A percentile compares a stretch with the other conserved stretches of the same genome.
phyloP scores from a whole-genome alignment of 495 filamentous ascomycete species.

The Penicillium canescens region DNA sequence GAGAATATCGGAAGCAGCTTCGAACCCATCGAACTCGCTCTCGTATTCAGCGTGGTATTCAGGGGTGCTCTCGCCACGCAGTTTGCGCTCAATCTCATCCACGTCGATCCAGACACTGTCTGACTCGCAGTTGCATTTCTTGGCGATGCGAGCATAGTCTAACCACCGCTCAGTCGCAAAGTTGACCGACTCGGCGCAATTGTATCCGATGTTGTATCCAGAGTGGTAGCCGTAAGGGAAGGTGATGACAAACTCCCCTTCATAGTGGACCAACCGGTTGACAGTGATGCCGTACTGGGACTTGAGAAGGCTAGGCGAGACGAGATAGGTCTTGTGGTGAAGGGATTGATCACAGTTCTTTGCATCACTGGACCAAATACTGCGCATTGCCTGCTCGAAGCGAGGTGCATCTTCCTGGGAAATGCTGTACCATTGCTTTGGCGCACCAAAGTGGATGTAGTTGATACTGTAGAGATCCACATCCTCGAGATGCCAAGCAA shows the following conservation, averaged over 20 bases:
- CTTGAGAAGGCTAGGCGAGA: conserved; percentile 84
- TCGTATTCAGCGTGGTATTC: conserved; percentile 81
- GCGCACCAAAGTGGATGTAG: conserved; percentile 97
- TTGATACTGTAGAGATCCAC: conserved; percentile 99
- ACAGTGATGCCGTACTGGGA: conserved; percentile 90
- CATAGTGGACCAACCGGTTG: conserved; percentile 92
- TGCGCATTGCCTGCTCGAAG: conserved; percentile 95
- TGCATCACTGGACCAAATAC: conserved; percentile 92
- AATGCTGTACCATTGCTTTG: conserved; percentile 99
- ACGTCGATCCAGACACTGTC: conserved; percentile 99
- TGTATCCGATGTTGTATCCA: conserved; percentile 97
- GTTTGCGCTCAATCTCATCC: conserved; percentile 88
- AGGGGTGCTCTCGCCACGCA: conserved; percentile 84
- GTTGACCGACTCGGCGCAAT: conserved; percentile 98
- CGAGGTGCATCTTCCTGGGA: conserved; percentile 91
- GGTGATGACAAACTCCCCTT: conserved; percentile 97
- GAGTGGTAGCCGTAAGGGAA: conserved; percentile 99
- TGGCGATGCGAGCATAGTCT: conserved; percentile 92
- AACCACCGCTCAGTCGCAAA: conserved; percentile 95
- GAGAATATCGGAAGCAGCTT: conserved; percentile 64
- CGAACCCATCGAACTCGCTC: conserved; percentile 63
- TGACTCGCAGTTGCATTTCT: conserved; percentile 92
- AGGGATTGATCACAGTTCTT: conserved; percentile 97
- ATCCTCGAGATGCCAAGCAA: conserved; percentile 98
- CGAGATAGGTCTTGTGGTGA: conserved; percentile 97